Evolutionary conservation across 2,329 filamentous ascomycete species (phyloP), one percentile per base, ranked within the genome.

Genomic region (Pyrenophora tritici-repentis): DNA sequence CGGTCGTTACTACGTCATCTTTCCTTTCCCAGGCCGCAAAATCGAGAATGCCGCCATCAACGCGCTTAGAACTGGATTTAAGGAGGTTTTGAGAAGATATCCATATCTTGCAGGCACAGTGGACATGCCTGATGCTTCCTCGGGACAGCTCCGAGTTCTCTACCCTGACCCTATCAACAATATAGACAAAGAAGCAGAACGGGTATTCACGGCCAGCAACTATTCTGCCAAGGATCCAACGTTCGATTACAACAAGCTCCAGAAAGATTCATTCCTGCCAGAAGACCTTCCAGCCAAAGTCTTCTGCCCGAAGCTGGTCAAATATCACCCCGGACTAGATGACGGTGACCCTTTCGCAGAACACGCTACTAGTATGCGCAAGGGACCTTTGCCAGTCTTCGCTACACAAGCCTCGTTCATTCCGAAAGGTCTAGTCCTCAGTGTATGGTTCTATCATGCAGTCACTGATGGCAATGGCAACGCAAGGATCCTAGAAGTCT

Each of bases 341-440:
- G 41, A 53, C 16, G 43, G 22, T 12, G 48, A 62, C 32, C 40
- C 47, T 5, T 60, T 52, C n/a, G 60, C 45, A 9, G 50, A 61
- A 7, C 34, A 17, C 4, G 38, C 34, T 3, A 55, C 51, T 1
- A 50, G 35, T 2, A 53, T 64, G 2, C 20, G 37, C 1, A 63
- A 62, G 47, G 31, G 44, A 6, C 43, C 56, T 2, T 40, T 63
- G 7, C 63, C 67, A 2, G 59, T 52, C 6, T 52, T 70, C 10
- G 58, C 59, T 7, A 42, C 59, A 2, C 61, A 67, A 39, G 61
- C 61, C 7, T 62, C 54, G 8, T 70, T 67, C 39, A 59, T 70
- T 13, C 56, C 55, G 1, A 63, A 62, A n/a, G 67, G 67, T 1
- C 50, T 70, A 7, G 50, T 70, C 7, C 38, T 70, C 16, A 69